Conservation (phyloP, 768 basidiomycete genomes). For the Podaxis sp. region DNA sequence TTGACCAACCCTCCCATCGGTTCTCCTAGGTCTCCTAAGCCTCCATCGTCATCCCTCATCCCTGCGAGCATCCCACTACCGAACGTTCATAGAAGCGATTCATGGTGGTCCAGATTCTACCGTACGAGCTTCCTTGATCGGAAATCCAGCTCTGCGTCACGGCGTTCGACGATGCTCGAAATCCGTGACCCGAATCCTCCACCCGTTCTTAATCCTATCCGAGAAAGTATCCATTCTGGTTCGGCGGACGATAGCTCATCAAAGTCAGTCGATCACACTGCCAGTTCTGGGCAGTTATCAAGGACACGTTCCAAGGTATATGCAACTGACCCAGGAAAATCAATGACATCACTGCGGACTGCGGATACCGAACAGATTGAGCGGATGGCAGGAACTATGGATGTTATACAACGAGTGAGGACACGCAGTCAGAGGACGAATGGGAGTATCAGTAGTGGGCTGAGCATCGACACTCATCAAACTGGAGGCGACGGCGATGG, state of each 20-base stretch:
- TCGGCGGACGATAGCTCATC: slow-evolving; percentile 18
- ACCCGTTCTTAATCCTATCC: slow-evolving; percentile 61
- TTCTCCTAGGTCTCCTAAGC: slow-evolving; percentile 30
- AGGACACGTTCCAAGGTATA: slow-evolving; percentile 6
- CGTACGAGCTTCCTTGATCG: slow-evolving; percentile 66
- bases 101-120: slow-evolving; percentile 79
- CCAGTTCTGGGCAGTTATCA: slow-evolving; percentile 14
- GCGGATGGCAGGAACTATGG: slow-evolving; percentile 62
- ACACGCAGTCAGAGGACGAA: slow-evolving; percentile 31
- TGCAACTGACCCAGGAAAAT: slow-evolving; percentile 37
- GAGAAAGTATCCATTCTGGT: slow-evolving; percentile 45
- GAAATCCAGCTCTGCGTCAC: slow-evolving; percentile 39
- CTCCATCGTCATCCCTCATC: slow-evolving; percentile 13
- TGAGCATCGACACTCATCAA: slow-evolving; percentile 29
- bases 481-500: slow-evolving; percentile 14
- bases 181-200: slow-evolving; percentile 82
- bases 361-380: slow-evolving; percentile 72
- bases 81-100: slow-evolving; percentile 64
- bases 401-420: slow-evolving; percentile 60
- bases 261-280: slow-evolving; percentile 17
- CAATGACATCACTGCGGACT: slow-evolving; percentile 59
- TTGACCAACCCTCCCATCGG: slow-evolving; percentile 40
- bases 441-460: slow-evolving; percentile 29
- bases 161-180: slow-evolving; percentile 37
- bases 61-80: slow-evolving; percentile 28